Conservation (phyloP, 495 filamentous ascomycete species). For the Xylaria palmicola region DNA sequence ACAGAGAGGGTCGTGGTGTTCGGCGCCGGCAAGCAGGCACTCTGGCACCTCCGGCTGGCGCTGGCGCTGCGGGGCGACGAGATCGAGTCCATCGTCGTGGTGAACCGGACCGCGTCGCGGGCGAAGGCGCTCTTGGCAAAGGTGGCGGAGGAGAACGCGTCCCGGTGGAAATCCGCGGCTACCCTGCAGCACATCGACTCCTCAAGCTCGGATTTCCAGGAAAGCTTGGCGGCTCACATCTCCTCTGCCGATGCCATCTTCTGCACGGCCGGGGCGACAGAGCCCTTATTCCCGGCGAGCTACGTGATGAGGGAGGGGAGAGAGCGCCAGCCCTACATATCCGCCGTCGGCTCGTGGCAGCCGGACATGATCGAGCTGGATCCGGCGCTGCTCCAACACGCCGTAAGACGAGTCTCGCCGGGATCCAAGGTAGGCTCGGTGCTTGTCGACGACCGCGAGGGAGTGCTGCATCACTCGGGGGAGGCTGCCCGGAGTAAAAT, state of each 20-base stretch:
- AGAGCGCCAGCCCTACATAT: constrained; percentile 62
- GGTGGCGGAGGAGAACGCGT: not conserved
- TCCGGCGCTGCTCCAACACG: constrained; percentile 64
- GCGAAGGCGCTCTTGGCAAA: not conserved
- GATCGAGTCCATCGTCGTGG: constrained; percentile 66
- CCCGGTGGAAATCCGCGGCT: constrained; percentile 7
- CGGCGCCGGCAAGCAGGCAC: constrained; percentile 74
- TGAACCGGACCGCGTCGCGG: constrained; percentile 51
- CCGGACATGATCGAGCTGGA: constrained; percentile 74
- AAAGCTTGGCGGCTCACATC: constrained; percentile 38
- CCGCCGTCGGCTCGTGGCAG: constrained; percentile 70
- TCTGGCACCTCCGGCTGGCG: constrained; percentile 74
- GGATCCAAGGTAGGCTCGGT: constrained; percentile 6
- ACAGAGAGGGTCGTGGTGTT: constrained; percentile 69
- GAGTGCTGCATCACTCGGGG: constrained; percentile 62
- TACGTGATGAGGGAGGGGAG: constrained; percentile 60
- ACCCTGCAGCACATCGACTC: not conserved
- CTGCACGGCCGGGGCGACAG: constrained; percentile 40
- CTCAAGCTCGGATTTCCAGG: not conserved
- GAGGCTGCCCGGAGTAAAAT: constrained; percentile 71
- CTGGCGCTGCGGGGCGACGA: constrained; percentile 63
- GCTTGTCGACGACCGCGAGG: constrained; percentile 13
- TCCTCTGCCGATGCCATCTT: constrained; percentile 65
- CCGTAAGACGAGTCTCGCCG: constrained; percentile 42
- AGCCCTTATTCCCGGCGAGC: constrained; percentile 36